Percentiles rank a stretch among this genome's conserved stretches.
These are phyloP conservation scores for Areca catechu DNA, from an alignment of 176 grass and related monocot genomes.

Conservation along the genomic window DNA sequence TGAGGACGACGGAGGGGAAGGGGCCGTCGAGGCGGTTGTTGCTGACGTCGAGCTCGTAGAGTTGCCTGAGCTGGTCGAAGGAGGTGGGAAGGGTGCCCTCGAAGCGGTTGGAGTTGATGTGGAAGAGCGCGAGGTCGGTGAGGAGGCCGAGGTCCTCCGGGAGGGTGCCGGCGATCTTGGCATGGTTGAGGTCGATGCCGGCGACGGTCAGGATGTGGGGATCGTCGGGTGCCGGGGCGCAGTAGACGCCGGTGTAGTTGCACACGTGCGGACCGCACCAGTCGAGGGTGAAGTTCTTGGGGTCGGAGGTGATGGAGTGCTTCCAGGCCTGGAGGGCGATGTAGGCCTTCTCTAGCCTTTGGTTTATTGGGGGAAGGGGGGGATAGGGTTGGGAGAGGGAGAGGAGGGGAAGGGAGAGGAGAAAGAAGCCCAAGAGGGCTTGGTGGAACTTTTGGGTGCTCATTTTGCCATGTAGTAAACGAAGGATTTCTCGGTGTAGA, in stretches of 20 bases:
- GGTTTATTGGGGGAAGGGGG: background rate
- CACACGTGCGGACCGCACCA: slow-evolving; percentile 9
- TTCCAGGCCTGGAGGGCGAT: slow-evolving; percentile 6
- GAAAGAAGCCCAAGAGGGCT: slow-evolving; percentile 15
- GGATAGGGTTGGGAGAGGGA: slow-evolving; percentile 27
- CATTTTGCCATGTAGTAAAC: no score
- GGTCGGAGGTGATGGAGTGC: slow-evolving; percentile 9
- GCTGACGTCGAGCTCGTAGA: slow-evolving; percentile 15
- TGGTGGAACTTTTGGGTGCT: background rate
- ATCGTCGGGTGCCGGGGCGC: slow-evolving; percentile 4
- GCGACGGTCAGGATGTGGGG: slow-evolving; percentile 8
- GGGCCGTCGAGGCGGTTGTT: slow-evolving; percentile 8
- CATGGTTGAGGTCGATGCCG: slow-evolving; percentile 13
- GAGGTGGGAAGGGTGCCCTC: background rate
- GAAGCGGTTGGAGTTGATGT: slow-evolving; percentile 11
- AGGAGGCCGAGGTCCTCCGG: slow-evolving; percentile 8
- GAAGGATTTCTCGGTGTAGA: no score
- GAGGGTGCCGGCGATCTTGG: slow-evolving; percentile 3
- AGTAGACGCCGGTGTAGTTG: slow-evolving; percentile 18
- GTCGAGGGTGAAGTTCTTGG: slow-evolving; percentile 3
- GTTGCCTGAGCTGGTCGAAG: background rate
- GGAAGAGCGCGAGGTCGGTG: slow-evolving; percentile 3
- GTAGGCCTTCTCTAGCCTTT: slow-evolving; percentile 6
- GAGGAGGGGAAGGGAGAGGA: slow-evolving; percentile 21
- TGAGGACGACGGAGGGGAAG: slow-evolving; percentile 7